phyloP scores from a whole-genome alignment of 1,139 yeast species.

The Eremothecium coryli region DNA sequence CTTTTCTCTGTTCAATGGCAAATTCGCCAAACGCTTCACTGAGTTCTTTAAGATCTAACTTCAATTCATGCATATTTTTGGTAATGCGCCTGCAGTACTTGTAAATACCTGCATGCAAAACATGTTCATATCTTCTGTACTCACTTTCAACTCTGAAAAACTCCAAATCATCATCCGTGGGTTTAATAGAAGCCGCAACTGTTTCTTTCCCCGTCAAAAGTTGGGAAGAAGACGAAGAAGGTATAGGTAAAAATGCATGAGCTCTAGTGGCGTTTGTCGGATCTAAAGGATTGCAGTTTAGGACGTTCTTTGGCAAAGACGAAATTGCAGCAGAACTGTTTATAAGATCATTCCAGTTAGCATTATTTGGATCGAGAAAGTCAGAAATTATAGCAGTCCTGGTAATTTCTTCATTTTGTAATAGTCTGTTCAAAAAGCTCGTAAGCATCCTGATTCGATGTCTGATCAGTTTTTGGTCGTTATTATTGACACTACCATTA shows the following conservation, averaged over 20 bases:
- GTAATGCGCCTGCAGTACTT: constrained; percentile 58
- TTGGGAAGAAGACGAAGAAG: constrained; percentile 40
- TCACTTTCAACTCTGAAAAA: constrained; percentile 30
- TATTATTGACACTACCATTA: constrained; percentile 24
- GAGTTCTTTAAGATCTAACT: constrained; percentile 34
- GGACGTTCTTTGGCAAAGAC: constrained; percentile 41
- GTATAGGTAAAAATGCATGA: constrained; percentile 54
- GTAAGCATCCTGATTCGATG: constrained; percentile 30
- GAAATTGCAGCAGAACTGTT: constrained; percentile 50
- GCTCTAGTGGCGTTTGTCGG: constrained; percentile 46
- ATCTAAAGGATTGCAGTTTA: constrained; percentile 45
- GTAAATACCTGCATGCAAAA: constrained; percentile 50
- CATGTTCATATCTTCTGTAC: constrained; percentile 48
- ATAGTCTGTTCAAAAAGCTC: constrained; percentile 24
- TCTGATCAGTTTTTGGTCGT: constrained; percentile 29
- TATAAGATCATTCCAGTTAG: constrained; percentile 57
- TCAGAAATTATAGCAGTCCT: constrained; percentile 58
- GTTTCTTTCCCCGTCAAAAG: constrained; percentile 20
- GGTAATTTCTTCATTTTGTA: constrained; percentile 30
- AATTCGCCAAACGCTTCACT: constrained; percentile 36
- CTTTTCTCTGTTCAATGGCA: constrained; percentile 56
- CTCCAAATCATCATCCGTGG: constrained; percentile 33
- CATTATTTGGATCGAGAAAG: constrained; percentile 69
- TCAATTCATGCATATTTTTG: constrained; percentile 52
- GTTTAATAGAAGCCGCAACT: constrained; percentile 16